These are phyloP conservation scores for Candida tetrigidarum DNA, from an alignment of 1,139 yeast species.

Conservation along the genomic window DNA sequence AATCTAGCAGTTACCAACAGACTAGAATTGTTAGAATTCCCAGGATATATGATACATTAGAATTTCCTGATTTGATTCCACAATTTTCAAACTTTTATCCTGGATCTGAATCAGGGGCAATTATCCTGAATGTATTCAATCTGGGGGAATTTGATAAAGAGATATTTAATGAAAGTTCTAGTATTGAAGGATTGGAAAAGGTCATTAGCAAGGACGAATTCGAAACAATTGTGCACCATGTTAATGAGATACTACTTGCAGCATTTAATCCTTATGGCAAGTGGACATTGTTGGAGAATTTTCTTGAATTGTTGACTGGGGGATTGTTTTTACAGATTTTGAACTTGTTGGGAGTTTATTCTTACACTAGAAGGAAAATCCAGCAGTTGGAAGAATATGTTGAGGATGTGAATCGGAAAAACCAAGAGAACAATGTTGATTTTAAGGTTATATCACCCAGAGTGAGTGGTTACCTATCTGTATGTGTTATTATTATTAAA, in stretches of 20 bases:
- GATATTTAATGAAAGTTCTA: constrained; percentile 55
- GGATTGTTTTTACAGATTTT: constrained; percentile 31
- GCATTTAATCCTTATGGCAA: constrained; percentile 45
- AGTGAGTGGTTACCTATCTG: constrained; percentile 63
- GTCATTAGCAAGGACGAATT: constrained; percentile 43
- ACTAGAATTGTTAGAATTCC: constrained; percentile 72
- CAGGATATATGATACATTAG: constrained; percentile 40
- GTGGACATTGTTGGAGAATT: constrained; percentile 41
- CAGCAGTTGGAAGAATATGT: constrained; percentile 52
- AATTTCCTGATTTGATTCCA: constrained; percentile 49
- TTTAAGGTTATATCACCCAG: constrained; percentile 57
- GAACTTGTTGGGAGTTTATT: constrained; percentile 21
- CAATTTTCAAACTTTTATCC: constrained; percentile 62
- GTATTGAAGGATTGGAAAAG: constrained; percentile 55
- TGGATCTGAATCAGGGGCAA: constrained; percentile 72
- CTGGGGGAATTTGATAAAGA: constrained; percentile 45
- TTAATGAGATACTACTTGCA: constrained; percentile 48
- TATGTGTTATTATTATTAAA: constrained; percentile 27
- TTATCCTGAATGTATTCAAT: constrained; percentile 21
- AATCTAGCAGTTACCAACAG: constrained; percentile 29
- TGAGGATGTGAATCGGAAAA: constrained; percentile 38
- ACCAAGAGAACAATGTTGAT: constrained; percentile 21
- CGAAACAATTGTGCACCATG: constrained; percentile 36
- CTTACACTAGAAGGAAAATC: constrained; percentile 32
- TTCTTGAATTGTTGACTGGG: constrained; percentile 52